Conservation (phyloP, 2,329 filamentous ascomycete genomes). For the Clonostachys chloroleuca region DNA sequence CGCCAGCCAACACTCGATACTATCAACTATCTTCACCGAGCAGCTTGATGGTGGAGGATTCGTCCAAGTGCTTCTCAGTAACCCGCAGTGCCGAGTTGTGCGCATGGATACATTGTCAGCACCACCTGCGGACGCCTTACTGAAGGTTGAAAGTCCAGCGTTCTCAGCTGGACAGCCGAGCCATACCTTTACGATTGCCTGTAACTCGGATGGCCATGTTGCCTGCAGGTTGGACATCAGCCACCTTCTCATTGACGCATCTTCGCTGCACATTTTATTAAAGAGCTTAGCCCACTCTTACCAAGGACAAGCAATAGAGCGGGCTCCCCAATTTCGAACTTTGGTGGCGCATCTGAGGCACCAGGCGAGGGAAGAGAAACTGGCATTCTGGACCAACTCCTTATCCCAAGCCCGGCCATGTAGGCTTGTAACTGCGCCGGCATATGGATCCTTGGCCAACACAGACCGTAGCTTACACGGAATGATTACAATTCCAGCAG, state of each 20-base stretch:
- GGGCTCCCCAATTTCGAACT: slow-evolving; percentile 6
- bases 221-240: slow-evolving; percentile 24
- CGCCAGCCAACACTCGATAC: slow-evolving; percentile 16
- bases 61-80: slow-evolving; percentile 21
- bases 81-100: slow-evolving; percentile 2
- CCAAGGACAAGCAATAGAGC: slow-evolving; percentile 1
- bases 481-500: slow-evolving; percentile 6
- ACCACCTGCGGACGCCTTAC: slow-evolving; percentile 9
- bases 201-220: slow-evolving; percentile 4
- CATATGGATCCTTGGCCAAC: background rate
- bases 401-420: background rate
- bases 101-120: slow-evolving; percentile 13
- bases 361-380: slow-evolving; percentile 3
- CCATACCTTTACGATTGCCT: slow-evolving; percentile 15
- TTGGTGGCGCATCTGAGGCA: slow-evolving; percentile 9
- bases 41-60: slow-evolving; percentile 12
- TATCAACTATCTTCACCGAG: slow-evolving; percentile 25
- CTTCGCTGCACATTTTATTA: slow-evolving; percentile 18
- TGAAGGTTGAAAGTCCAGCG: slow-evolving; percentile 5
- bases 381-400: slow-evolving; percentile 11
- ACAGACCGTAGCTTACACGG: background rate
- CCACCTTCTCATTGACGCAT: slow-evolving; percentile 25
- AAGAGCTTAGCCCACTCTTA: slow-evolving; percentile 20
- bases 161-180: slow-evolving; percentile 4
- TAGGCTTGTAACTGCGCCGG: background rate